Conservation (phyloP, 331 rosid genomes). For the Phaseolus coccineus region DNA sequence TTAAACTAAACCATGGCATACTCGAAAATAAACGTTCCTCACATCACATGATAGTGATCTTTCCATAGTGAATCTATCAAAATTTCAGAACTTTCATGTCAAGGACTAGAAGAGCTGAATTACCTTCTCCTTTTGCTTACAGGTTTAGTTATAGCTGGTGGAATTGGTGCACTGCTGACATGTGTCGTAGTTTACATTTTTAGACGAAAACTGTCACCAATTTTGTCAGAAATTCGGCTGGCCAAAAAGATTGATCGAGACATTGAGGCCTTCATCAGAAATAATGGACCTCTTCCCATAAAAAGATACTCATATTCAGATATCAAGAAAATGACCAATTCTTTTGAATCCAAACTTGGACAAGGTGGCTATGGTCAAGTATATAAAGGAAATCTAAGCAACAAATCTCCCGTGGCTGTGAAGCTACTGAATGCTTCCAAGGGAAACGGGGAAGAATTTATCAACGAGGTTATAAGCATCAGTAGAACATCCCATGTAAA, state of each 20-base stretch:
- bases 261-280: slow-evolving; percentile 49
- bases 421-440: slow-evolving; percentile 50
- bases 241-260: slow-evolving; percentile 28
- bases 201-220: slow-evolving; percentile 3
- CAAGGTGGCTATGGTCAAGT: slow-evolving; percentile 53
- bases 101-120: not conserved
- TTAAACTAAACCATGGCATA: not conserved
- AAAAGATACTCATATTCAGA: slow-evolving; percentile 50
- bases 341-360: slow-evolving; percentile 52
- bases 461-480: slow-evolving; percentile 51
- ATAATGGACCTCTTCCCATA: slow-evolving; percentile 34
- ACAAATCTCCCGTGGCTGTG: slow-evolving; percentile 43
- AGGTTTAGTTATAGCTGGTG: slow-evolving; percentile 44
- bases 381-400: slow-evolving; percentile 39
- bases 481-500: slow-evolving; percentile 51
- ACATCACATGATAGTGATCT: too few species aligned
- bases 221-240: slow-evolving; percentile 29
- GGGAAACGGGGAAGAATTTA: slow-evolving; percentile 47
- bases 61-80: not conserved
- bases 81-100: slow-evolving; percentile 9
- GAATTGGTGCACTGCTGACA: slow-evolving; percentile 27
- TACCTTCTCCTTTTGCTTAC: slow-evolving; percentile 4
- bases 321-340: slow-evolving; percentile 53
- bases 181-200: not conserved
- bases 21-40: too few species aligned